Conservation (phyloP, 805 yeast species). For the Wickerhamiella nectarea region DNA sequence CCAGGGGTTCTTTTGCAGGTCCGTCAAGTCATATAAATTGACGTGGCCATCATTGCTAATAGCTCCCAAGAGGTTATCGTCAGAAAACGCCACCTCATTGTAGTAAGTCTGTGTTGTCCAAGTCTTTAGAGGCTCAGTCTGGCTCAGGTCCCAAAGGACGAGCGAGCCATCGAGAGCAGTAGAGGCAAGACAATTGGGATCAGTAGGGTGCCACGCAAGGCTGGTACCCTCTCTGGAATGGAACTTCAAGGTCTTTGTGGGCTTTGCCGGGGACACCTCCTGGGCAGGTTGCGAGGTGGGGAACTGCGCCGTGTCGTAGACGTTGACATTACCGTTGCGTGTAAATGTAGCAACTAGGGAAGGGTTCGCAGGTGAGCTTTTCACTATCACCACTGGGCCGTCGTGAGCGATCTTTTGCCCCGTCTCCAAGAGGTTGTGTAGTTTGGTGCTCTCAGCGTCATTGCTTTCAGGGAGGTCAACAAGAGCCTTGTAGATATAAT, state of each 20-base stretch:
- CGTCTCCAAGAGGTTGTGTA: constrained; percentile 6
- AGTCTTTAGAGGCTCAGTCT: constrained; percentile 4
- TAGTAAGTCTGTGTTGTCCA: neutral
- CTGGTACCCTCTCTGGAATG: constrained; percentile 60
- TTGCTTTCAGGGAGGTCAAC: constrained; percentile 26
- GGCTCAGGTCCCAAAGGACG: constrained; percentile 48
- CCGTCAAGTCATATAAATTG: constrained; percentile 51
- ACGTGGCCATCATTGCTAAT: constrained; percentile 54
- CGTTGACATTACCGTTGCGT: constrained; percentile 22
- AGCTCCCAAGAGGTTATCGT: constrained; percentile 43
- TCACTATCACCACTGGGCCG: constrained; percentile 52
- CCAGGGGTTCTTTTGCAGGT: neutral
- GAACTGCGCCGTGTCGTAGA: constrained; percentile 20
- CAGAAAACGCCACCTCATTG: constrained; percentile 48
- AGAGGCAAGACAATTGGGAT: constrained; percentile 36
- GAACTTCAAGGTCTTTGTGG: constrained; percentile 30
- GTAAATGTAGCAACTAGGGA: constrained; percentile 31
- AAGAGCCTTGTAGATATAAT: constrained; percentile 31
- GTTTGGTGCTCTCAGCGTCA: constrained; percentile 8
- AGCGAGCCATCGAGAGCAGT: constrained; percentile 56
- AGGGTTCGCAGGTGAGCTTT: constrained; percentile 37
- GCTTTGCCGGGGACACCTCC: constrained; percentile 2
- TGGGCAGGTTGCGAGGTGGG: constrained; percentile 8
- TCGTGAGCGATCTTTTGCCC: constrained; percentile 42
- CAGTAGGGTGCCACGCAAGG: constrained; percentile 47